phyloP scores from a whole-genome alignment of 768 basidiomycete genomes.

The Phaffia australis region DNA sequence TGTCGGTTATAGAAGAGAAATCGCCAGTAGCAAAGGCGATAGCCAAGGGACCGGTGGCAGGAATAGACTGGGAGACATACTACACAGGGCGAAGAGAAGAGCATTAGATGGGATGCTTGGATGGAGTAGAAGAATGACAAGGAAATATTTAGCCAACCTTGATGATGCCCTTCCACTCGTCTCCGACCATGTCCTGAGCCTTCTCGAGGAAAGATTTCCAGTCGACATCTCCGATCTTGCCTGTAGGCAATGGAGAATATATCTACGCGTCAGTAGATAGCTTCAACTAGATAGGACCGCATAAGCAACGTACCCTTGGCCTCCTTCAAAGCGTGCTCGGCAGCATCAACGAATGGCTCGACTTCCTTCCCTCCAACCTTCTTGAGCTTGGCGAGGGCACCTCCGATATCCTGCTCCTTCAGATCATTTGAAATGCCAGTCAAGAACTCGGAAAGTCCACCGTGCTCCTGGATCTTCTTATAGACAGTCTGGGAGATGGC shows the following conservation, averaged over 20 bases:
- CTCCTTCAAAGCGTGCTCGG: constrained; percentile 34
- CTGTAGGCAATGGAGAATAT: no score
- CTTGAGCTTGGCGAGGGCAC: constrained; percentile 35
- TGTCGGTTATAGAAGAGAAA: constrained; percentile 31
- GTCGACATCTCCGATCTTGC: constrained; percentile 34
- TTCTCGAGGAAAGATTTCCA: constrained; percentile 33
- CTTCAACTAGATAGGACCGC: no score
- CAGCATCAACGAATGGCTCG: constrained; percentile 33
- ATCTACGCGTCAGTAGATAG: no score
- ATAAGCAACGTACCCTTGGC: constrained; percentile 28
- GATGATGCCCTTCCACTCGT: constrained; percentile 31
- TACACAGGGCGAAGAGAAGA: neutral
- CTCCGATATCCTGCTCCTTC: constrained; percentile 34
- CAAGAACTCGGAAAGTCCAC: constrained; percentile 34
- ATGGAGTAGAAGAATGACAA: neutral
- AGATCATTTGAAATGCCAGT: constrained; percentile 26
- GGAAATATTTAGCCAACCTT: constrained; percentile 30
- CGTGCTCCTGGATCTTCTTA: constrained; percentile 26
- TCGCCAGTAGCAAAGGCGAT: constrained; percentile 28
- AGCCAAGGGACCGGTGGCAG: constrained; percentile 12
- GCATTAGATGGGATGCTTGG: neutral
- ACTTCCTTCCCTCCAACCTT: constrained; percentile 35
- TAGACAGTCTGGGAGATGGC: constrained; percentile 21
- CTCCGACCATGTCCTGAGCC: constrained; percentile 33
- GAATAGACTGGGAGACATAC: constrained; percentile 29